Evolutionary conservation across 495 filamentous ascomycete species (phyloP).

Genomic region (Wilcoxina mikolae): DNA sequence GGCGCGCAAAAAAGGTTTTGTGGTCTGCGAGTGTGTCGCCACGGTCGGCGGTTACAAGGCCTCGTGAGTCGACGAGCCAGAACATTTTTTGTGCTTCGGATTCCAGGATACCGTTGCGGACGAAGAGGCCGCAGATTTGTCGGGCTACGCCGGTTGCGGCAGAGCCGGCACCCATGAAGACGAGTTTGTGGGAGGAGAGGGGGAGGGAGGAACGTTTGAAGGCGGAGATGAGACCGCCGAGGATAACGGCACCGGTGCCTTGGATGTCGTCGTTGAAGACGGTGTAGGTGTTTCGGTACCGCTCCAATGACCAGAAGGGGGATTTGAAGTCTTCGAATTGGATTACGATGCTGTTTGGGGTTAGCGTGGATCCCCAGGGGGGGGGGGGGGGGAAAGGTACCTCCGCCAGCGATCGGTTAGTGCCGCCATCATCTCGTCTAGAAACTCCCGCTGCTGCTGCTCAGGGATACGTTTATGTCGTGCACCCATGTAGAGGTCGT

Average conservation of each 20-base stretch:
- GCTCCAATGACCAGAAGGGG: conserved; percentile 83
- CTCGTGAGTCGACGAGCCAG: conserved; percentile 90
- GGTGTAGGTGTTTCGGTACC: conserved; percentile 74
- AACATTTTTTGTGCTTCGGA: conserved; percentile 79
- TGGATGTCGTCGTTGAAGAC: conserved; percentile 99
- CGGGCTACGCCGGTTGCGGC: conserved; percentile 95
- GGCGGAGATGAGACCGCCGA: conserved; percentile 87
- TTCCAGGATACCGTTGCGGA: conserved; percentile 83
- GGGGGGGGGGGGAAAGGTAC: conserved; percentile 32
- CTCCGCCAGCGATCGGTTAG: conserved; percentile 68
- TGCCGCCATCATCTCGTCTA: conserved; percentile 95
- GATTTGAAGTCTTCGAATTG: conserved; percentile 99
- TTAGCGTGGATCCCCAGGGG: conserved; percentile 21
- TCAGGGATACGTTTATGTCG: conserved; percentile 64
- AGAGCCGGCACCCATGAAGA: conserved; percentile 91
- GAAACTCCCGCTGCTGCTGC: conserved; percentile 76
- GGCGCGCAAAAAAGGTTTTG: conserved; percentile 92
- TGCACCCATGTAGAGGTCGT: conserved; percentile 88
- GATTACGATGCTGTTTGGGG: conserved; percentile 57
- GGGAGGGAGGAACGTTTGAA: conserved; percentile 78
- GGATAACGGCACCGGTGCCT: conserved; percentile 89
- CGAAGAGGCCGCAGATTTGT: conserved; percentile 92
- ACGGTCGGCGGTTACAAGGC: conserved; percentile 83
- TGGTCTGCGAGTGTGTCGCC: conserved; percentile 90
- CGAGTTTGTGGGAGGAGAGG: conserved; percentile 76